Conservation (phyloP, 1,284 basidiomycete species). For the Leucoagaricus sp. region DNA sequence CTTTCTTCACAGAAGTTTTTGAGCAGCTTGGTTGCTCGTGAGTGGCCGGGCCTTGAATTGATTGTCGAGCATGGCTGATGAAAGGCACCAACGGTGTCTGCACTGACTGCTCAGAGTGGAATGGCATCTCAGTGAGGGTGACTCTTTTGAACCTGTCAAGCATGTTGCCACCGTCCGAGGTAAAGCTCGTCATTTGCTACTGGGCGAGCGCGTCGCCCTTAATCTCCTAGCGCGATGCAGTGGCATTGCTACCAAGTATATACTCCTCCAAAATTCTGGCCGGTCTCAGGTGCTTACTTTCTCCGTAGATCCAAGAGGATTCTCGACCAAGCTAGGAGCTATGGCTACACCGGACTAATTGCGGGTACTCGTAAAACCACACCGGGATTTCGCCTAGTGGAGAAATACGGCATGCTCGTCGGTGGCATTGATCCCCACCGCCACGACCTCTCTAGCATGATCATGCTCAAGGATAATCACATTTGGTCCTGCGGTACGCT, state of each 20-base stretch:
- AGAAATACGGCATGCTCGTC: conserved; percentile 99
- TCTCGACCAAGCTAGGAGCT: conserved; percentile 76
- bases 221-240: conserved; percentile 95
- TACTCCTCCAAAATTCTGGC: neutral
- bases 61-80: too few relatives aligned
- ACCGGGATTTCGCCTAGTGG: conserved; percentile 96
- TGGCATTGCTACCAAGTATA: conserved; percentile 91
- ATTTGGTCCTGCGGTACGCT: conserved; percentile 92
- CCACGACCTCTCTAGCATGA: conserved; percentile 98
- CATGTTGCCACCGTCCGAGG: conserved; percentile 94
- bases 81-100: too few relatives aligned
- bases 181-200: conserved; percentile 84
- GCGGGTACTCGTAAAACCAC: conserved; percentile 98
- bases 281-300: neutral
- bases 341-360: conserved; percentile 87
- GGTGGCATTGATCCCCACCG: conserved; percentile 96
- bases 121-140: conserved; percentile 91
- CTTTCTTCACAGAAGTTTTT: conserved; percentile 97
- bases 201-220: conserved; percentile 93
- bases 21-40: conserved; percentile 87
- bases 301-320: conserved; percentile 72
- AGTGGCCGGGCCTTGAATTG: conserved; percentile 29
- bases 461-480: conserved; percentile 99
- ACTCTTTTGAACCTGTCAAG: conserved; percentile 75
- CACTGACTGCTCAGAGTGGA: too few relatives aligned